Percentiles rank a stretch among this genome's conserved stretches.
Evolutionary conservation across 2,329 filamentous ascomycete species (phyloP).

Genomic region (Macrophomina phaseolina): DNA sequence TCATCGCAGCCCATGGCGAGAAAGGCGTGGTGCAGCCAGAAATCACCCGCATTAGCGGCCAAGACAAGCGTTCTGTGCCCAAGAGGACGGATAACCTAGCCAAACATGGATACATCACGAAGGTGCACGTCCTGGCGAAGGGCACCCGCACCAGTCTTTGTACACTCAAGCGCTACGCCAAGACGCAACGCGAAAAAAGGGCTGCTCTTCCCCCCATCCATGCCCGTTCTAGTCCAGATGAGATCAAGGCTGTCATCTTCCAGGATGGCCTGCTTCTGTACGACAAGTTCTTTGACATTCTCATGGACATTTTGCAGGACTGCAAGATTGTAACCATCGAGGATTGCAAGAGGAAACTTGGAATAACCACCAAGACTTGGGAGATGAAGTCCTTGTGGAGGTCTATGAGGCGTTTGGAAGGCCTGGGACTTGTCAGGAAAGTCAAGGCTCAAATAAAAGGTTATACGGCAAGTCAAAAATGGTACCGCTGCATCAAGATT

Average conservation of each 20-base stretch:
- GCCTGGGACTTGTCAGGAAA: slow-evolving; percentile 48
- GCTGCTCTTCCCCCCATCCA: slow-evolving; percentile 24
- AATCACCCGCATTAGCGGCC: slow-evolving; percentile 60
- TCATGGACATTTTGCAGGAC: slow-evolving; percentile 57
- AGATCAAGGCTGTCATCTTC: slow-evolving; percentile 43
- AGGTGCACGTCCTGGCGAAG: slow-evolving; percentile 55
- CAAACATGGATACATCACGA: slow-evolving; percentile 66
- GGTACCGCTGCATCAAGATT: slow-evolving; percentile 48
- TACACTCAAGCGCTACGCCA: slow-evolving; percentile 57
- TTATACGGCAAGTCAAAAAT: slow-evolving; percentile 32
- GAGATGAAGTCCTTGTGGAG: slow-evolving; percentile 47
- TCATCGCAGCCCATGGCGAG: slow-evolving; percentile 62
- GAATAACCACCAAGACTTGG: slow-evolving; percentile 38
- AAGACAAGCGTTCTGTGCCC: slow-evolving; percentile 70
- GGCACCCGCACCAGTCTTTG: slow-evolving; percentile 62
- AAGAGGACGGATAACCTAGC: slow-evolving; percentile 63
- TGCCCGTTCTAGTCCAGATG: slow-evolving; percentile 19
- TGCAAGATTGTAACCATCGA: slow-evolving; percentile 57
- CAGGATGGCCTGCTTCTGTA: slow-evolving; percentile 52
- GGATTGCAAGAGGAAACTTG: slow-evolving; percentile 53
- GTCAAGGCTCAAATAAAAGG: slow-evolving; percentile 46
- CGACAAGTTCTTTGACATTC: slow-evolving; percentile 53
- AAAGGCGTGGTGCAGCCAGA: slow-evolving; percentile 64
- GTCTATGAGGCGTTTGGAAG: slow-evolving; percentile 47
- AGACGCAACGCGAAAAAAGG: slow-evolving; percentile 36